Evolutionary conservation across 2,329 filamentous ascomycete species (phyloP), one percentile per base, ranked within the genome.

Genomic region (Colletotrichum sp.): DNA sequence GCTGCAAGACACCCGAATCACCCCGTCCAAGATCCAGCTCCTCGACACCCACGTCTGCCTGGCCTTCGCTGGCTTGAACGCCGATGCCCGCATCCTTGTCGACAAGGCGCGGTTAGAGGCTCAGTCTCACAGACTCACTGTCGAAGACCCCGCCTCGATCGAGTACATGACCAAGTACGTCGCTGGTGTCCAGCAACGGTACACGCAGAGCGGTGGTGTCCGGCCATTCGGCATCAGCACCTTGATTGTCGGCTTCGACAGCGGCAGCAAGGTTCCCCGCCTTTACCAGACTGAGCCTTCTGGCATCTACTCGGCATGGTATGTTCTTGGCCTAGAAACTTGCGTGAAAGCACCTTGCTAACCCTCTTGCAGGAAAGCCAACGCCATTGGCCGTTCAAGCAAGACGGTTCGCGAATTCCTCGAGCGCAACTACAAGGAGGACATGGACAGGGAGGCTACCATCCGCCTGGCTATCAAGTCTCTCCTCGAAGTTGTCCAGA

Each of bases 151-250:
- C 72, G 95, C 98, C 79, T 96, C 95, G 78, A 98, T 99, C 86
- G 97, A 99, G 88, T 99, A 99, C 90, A 98, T 99, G 84, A 99
- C 97, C 82, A 99, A 99, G 90, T 98, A 99, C 83, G 94, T 99
- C 78, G 97, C 97, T 70, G 95, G 96, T 73, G 97, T 99, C 80
- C 97, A 99, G 90, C 97, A 99, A 90, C 93, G 96, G 86, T 99
- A 99, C 90, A 99, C 97, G 64, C 97, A 99, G 90, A 98, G 96
- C 83, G 97, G 97, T 88, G 97, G 97, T 91, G 97, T 99, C 69
- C 91, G 97, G 82, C 97, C 97, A n/a, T 99, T 99, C 83, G 97
- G 97, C 78, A 98, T 99, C 85, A 98, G 96, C 89, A 77, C 76
- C 61, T 90, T 99, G 84, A 96, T 99, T 81, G 96, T 99, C 78